Conservation (phyloP, 75 land plant genomes). For the Chamaecyparis obtusa region DNA sequence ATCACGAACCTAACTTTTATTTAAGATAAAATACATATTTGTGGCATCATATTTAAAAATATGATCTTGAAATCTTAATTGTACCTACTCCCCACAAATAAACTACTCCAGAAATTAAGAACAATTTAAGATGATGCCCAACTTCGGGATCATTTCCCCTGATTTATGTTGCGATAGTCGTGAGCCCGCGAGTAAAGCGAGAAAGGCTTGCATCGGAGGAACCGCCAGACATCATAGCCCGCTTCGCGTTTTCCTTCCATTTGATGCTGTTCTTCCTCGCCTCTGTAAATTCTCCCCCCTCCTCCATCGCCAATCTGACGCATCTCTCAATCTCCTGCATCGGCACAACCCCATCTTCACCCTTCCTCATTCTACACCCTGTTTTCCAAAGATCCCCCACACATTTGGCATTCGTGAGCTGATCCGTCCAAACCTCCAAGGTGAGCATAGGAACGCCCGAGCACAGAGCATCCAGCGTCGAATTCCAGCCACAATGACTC, state of each 20-base stretch:
- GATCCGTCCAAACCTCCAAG: constrained; percentile 9
- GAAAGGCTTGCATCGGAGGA: constrained; percentile 11
- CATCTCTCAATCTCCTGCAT: constrained; percentile 22
- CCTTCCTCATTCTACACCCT: constrained; percentile 3
- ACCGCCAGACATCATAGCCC: constrained; percentile 19
- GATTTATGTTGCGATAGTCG: background rate
- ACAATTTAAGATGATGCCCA: no score
- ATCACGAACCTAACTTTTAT: no score
- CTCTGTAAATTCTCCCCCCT: constrained; percentile 29
- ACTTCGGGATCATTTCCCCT: no score
- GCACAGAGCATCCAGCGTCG: constrained; percentile 2
- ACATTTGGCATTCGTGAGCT: constrained; percentile 8
- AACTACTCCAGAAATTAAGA: no score
- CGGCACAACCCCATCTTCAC: constrained; percentile 7
- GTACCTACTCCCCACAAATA: no score
- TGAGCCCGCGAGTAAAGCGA: background rate
- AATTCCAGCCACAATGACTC: constrained; percentile 18
- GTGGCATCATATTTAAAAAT: no score
- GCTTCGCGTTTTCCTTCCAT: constrained; percentile 27
- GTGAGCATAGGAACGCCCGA: constrained; percentile 15
- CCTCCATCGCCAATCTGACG: constrained; percentile 13
- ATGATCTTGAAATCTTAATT: no score
- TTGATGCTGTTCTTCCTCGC: constrained; percentile 23
- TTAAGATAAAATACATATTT: no score
- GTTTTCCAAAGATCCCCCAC: constrained; percentile 23